Evolutionary conservation across 768 basidiomycete genomes (phyloP), one percentile per base, ranked within the genome.

Genomic region (Tricholoma sp.): DNA sequence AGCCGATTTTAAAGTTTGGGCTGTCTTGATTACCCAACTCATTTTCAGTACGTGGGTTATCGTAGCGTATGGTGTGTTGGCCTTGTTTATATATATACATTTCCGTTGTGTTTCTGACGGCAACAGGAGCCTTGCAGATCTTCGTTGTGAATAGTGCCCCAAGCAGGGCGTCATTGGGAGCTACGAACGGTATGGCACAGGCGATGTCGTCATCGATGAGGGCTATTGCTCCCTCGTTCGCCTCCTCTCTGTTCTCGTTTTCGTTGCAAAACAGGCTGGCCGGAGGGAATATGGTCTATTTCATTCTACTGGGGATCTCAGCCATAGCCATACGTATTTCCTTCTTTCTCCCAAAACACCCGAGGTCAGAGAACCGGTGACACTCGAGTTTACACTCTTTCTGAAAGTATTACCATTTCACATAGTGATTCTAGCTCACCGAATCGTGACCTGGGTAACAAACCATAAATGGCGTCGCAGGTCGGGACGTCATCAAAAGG

Each of bases 191-290:
- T 2, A 58, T 84, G 34, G 82, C 76, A 4, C 84, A 87, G 65
- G 80, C 82, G 64, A 65, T 77, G 5, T 73, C 74, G 2, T 81
- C 79, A 0, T 67, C 74, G 4, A 71, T 78, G 61, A 74, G 84
- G 29, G 72, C 82, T 0, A 63, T 85, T 7, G 81, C 80, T 1
- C 85, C 84, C 0, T 73, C 80, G 11, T 61, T 78, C 18, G 76
- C 83, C 5, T 78, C 82, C 2, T 84, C 84, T 0, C 66, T 86
- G 14, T 86, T 83, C 60, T 79, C 85, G 0, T 60, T 82, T 0
- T 83, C 83, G 0, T 50, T 79, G 7, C 69, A 82, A 56, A 65
- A 64, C 37, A 70, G 77, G 39, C 68, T 82, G 41, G 64, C 74
- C 1, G 78, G 79, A 1, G 83, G 83, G 1, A 72, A 77, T 52